Percentiles rank a stretch among this genome's conserved stretches.
These are phyloP conservation scores for Lichtheimia corymbifera DNA, from an alignment of 371 early-diverging fungal genomes.

Conservation along the genomic window DNA sequence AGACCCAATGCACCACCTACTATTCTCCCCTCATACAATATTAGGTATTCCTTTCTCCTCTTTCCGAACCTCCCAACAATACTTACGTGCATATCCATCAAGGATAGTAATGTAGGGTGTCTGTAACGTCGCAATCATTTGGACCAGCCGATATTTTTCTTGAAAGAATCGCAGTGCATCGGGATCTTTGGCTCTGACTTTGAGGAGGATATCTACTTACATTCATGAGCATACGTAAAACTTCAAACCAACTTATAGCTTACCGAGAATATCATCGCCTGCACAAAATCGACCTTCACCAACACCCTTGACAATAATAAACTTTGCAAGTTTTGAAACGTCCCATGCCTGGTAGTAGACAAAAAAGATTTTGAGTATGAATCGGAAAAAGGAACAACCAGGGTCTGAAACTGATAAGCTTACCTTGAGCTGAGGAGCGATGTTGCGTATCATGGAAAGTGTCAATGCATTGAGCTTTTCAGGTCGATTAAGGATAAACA, in stretches of 20 bases:
- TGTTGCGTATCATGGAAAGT: constrained; percentile 83
- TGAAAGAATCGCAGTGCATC: constrained; percentile 83
- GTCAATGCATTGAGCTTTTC: constrained; percentile 88
- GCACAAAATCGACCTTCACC: constrained; percentile 89
- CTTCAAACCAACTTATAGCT: neutral
- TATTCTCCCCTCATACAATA: constrained; percentile 18
- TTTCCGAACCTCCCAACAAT: neutral
- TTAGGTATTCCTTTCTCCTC: neutral
- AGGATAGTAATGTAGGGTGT: constrained; percentile 90
- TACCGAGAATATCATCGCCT: constrained; percentile 92
- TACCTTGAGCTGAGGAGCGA: constrained; percentile 83
- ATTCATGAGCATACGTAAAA: neutral
- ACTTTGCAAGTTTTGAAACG: constrained; percentile 83
- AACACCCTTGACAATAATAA: constrained; percentile 80
- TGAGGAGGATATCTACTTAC: constrained; percentile 36
- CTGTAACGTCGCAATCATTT: constrained; percentile 82
- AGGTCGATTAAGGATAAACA: constrained; percentile 89
- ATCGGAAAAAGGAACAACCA: no score
- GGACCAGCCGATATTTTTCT: constrained; percentile 90
- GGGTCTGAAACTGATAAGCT: no score
- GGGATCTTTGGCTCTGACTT: constrained; percentile 47
- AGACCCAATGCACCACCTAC: constrained; percentile 98
- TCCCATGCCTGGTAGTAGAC: constrained; percentile 75
- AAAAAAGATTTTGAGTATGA: neutral
- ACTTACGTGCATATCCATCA: constrained; percentile 86